Conservation (phyloP, 192 early-diverging fungal genomes). For the Funneliformis mosseae region DNA sequence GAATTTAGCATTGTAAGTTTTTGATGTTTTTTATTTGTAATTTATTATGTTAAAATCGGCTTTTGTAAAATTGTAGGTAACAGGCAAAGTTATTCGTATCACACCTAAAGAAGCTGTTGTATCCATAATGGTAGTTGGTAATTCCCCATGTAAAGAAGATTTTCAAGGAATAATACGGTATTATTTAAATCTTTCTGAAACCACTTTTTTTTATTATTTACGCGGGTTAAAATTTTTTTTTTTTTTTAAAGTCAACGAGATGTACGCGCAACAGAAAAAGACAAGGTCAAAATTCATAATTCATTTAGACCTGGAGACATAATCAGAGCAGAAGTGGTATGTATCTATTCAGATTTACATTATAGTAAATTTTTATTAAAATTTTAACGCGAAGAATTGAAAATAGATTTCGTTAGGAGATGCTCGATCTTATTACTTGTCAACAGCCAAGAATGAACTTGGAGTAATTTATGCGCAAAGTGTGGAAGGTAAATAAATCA, state of each 20-base stretch:
- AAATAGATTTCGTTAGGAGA: slow-evolving; percentile 90
- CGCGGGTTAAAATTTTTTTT: background rate
- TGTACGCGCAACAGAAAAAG: slow-evolving; percentile 91
- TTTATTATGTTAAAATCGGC: background rate
- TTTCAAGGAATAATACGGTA: slow-evolving; percentile 87
- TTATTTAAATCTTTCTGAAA: no score
- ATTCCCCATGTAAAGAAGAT: slow-evolving; percentile 77
- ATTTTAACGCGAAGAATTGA: background rate
- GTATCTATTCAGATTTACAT: slow-evolving; percentile 31
- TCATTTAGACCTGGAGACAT: slow-evolving; percentile 95
- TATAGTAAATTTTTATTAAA: background rate
- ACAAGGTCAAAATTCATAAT: slow-evolving; percentile 88
- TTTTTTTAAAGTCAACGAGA: slow-evolving; percentile 70
- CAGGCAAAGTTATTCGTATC: slow-evolving; percentile 87
- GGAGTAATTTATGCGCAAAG: slow-evolving; percentile 95
- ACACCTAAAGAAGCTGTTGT: slow-evolving; percentile 86
- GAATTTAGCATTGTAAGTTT: slow-evolving; percentile 63
- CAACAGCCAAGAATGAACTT: slow-evolving; percentile 90
- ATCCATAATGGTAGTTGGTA: slow-evolving; percentile 88
- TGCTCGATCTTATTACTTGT: slow-evolving; percentile 84
- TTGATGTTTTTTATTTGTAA: background rate
- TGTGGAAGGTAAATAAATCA: slow-evolving; percentile 59
- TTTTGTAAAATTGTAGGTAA: slow-evolving; percentile 48
- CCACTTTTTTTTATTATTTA: background rate
- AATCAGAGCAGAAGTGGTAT: slow-evolving; percentile 71